Conservation (phyloP, 2,329 filamentous ascomycete species). For the Xylariomycetidae sp. region DNA sequence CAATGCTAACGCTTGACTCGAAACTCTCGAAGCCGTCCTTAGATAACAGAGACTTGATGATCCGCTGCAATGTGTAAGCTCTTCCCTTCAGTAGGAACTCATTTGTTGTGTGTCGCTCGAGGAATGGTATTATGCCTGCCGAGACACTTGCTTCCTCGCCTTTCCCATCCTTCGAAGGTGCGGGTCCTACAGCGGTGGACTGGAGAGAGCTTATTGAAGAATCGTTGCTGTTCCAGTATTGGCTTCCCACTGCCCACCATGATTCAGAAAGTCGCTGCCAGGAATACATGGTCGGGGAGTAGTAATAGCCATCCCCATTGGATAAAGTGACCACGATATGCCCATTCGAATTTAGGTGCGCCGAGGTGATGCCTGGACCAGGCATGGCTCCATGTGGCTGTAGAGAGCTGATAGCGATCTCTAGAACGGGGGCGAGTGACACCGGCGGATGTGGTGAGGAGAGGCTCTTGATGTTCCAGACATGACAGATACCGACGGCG, state of each 20-base stretch:
- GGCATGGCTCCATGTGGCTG: slow-evolving; percentile 70
- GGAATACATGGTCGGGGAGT: slow-evolving; percentile 76
- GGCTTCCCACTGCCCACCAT: slow-evolving; percentile 97
- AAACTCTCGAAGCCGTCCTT: slow-evolving; percentile 90
- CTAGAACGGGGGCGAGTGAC: slow-evolving; percentile 82
- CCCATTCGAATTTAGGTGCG: slow-evolving; percentile 83
- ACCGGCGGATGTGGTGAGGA: slow-evolving; percentile 84
- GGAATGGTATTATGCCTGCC: slow-evolving; percentile 84
- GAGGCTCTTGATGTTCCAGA: slow-evolving; percentile 87
- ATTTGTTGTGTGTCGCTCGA: slow-evolving; percentile 92
- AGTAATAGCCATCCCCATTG: slow-evolving; percentile 91
- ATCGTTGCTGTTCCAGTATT: slow-evolving; percentile 98
- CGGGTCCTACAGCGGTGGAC: slow-evolving; percentile 61
- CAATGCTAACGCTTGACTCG: slow-evolving; percentile 86
- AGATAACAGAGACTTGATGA: slow-evolving; percentile 84
- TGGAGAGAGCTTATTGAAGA: slow-evolving; percentile 79
- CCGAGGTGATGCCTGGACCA: slow-evolving; percentile 82
- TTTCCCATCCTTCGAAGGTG: slow-evolving; percentile 42
- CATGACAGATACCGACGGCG: slow-evolving; percentile 80
- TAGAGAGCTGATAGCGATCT: slow-evolving; percentile 76
- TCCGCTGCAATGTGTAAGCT: slow-evolving; percentile 83
- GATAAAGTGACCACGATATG: slow-evolving; percentile 84
- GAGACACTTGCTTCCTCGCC: slow-evolving; percentile 60
- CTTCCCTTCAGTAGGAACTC: slow-evolving; percentile 89
- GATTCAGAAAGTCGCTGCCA: slow-evolving; percentile 96